phyloP scores from a whole-genome alignment of 257 asterid genomes.

The Solanum ahanhuiri region DNA sequence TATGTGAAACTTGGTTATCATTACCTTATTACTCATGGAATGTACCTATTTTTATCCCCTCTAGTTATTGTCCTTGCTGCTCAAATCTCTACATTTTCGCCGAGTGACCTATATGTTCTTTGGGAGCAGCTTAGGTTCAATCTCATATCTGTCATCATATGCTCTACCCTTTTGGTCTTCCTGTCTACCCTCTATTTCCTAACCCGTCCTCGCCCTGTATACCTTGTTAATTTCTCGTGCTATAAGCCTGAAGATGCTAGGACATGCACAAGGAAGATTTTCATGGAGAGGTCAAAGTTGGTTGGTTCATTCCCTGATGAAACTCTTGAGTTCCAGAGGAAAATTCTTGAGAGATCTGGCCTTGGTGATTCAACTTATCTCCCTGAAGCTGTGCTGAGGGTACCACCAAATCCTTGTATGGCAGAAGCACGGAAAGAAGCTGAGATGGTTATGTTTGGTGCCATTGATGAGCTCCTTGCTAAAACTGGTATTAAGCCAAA shows the following conservation, averaged over 20 bases:
- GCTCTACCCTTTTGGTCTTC: conserved; percentile 18
- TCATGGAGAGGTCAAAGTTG: conserved; percentile 15
- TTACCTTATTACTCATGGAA: conserved; percentile 28
- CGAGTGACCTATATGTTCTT: conserved; percentile 5
- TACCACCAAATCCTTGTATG: conserved; percentile 23
- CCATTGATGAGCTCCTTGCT: conserved; percentile 16
- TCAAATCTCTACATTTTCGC: conserved; percentile 21
- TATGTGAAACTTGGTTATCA: conserved; percentile 31
- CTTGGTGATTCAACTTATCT: conserved; percentile 20
- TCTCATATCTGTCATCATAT: conserved; percentile 18
- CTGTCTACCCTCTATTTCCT: conserved; percentile 18
- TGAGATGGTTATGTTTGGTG: conserved; percentile 23
- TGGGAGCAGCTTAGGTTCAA: conserved; percentile 28
- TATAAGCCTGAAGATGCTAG: conserved; percentile 15
- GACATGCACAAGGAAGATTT: conserved; percentile 14
- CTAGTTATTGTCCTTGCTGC: conserved; percentile 18
- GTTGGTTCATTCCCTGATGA: conserved; percentile 10
- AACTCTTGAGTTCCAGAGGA: conserved; percentile 17
- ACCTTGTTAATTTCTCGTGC: conserved; percentile 23
- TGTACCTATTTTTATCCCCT: conserved; percentile 21
- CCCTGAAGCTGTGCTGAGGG: conserved; percentile 17
- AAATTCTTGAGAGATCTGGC: conserved; percentile 22
- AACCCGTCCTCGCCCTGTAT: conserved; percentile 14
- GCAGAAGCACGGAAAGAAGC: conserved; percentile 26
- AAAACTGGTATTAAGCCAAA: conserved; percentile 18